Percentiles rank a stretch among this genome's conserved stretches.
Evolutionary conservation across 768 basidiomycete species (phyloP).

Genomic region (Podaxis carcinomalis): DNA sequence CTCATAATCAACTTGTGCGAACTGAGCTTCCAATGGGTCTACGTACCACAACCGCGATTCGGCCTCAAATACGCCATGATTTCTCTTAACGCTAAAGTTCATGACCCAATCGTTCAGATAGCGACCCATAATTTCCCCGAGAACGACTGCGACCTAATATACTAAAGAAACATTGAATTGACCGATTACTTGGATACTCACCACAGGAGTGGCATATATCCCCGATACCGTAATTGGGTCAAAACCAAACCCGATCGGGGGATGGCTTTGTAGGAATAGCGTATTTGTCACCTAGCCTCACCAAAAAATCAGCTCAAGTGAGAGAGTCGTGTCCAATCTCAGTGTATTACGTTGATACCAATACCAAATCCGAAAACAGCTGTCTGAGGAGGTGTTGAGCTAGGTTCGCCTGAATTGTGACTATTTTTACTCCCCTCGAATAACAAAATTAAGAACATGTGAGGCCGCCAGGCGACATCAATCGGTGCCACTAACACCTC

Average conservation of each 20-base stretch:
- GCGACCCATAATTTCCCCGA: constrained; percentile 50
- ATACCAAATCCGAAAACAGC: constrained; percentile 61
- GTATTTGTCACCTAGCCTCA: constrained; percentile 54
- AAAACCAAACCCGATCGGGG: constrained; percentile 53
- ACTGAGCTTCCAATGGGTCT: neutral
- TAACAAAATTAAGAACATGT: constrained; percentile 47
- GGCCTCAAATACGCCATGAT: constrained; percentile 56
- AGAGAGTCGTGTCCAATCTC: no score
- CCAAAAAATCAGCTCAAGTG: neutral
- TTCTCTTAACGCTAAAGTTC: constrained; percentile 38
- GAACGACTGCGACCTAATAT: constrained; percentile 41
- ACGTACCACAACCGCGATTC: constrained; percentile 57
- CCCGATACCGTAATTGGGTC: constrained; percentile 47
- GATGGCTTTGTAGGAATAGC: constrained; percentile 55
- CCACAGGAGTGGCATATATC: constrained; percentile 52
- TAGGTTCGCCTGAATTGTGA: neutral
- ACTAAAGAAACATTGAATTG: neutral
- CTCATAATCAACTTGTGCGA: neutral
- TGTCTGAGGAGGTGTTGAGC: constrained; percentile 26
- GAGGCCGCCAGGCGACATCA: constrained; percentile 60
- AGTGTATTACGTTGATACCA: constrained; percentile 47
- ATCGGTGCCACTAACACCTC: constrained; percentile 41
- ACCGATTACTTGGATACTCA: constrained; percentile 17
- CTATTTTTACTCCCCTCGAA: constrained; percentile 40
- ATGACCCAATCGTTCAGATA: constrained; percentile 52